These are phyloP conservation scores for Rhynchospora breviuscula DNA, from an alignment of 176 grass and related monocot genomes.

Conservation along the genomic window DNA sequence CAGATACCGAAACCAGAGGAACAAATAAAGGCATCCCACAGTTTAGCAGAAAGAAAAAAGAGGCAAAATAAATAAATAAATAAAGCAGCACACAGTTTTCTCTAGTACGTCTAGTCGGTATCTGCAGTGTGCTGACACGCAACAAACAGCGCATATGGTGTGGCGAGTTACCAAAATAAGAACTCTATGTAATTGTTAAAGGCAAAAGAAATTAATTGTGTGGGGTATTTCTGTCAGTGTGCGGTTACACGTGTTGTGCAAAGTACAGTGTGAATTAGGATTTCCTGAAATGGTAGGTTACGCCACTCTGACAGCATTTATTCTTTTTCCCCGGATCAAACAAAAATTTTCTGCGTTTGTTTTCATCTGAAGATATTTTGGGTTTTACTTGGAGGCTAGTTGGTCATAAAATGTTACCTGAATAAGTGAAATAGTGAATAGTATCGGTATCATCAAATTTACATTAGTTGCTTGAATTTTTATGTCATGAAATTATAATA, in stretches of 20 bases:
- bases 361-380: not conserved
- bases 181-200: not conserved
- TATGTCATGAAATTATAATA: no score
- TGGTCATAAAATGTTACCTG: not conserved
- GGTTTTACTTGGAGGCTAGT: not conserved
- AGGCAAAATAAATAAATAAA: not conserved
- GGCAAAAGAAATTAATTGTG: no score
- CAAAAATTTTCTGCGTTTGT: not conserved
- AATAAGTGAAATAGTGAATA: no score
- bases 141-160: not conserved
- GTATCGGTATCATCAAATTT: no score
- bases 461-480: no score
- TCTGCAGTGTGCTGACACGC: not conserved
- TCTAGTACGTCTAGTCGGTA: not conserved
- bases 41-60: not conserved
- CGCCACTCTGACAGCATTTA: not conserved
- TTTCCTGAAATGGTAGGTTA: not conserved
- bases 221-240: not conserved
- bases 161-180: not conserved
- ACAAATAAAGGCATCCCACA: slow-evolving; percentile 2
- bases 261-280: not conserved
- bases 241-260: not conserved
- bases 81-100: not conserved
- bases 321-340: not conserved
- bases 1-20: not conserved